Evolutionary conservation across 2,329 filamentous ascomycete species (phyloP).

Genomic region (Berkeleyomyces basicola): DNA sequence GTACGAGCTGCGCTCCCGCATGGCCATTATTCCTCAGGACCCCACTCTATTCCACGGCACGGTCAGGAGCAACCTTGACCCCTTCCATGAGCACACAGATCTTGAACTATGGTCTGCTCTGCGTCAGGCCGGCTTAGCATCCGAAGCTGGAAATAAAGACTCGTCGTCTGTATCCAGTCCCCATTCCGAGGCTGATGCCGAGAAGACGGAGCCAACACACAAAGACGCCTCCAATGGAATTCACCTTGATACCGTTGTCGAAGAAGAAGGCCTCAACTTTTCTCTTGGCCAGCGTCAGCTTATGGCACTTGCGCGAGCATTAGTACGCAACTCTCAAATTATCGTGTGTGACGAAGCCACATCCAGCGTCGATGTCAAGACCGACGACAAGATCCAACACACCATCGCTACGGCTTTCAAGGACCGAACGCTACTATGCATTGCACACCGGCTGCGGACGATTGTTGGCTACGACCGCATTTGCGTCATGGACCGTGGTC

Average conservation of each 20-base stretch:
- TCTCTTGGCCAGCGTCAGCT: slow-evolving; percentile 88
- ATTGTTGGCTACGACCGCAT: slow-evolving; percentile 92
- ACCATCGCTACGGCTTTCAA: slow-evolving; percentile 76
- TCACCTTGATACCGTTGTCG: slow-evolving; percentile 68
- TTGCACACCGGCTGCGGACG: slow-evolving; percentile 80
- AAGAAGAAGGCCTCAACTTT: slow-evolving; percentile 93
- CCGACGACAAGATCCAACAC: slow-evolving; percentile 83
- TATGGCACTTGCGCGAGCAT: slow-evolving; percentile 80
- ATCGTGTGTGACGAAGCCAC: slow-evolving; percentile 97
- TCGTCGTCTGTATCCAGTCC: slow-evolving; percentile 22
- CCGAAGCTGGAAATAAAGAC: slow-evolving; percentile 16
- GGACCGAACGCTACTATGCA: slow-evolving; percentile 78
- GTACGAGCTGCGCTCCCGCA: slow-evolving; percentile 55
- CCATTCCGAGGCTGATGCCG: slow-evolving; percentile 16
- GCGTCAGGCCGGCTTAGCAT: slow-evolving; percentile 55
- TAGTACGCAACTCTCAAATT: slow-evolving; percentile 76
- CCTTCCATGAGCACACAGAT: slow-evolving; percentile 63
- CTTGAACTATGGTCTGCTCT: slow-evolving; percentile 63
- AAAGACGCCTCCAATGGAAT: slow-evolving; percentile 26
- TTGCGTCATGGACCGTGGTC: slow-evolving; percentile 84
- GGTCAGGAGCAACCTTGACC: slow-evolving; percentile 63
- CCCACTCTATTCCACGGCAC: slow-evolving; percentile 71
- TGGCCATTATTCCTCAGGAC: slow-evolving; percentile 74
- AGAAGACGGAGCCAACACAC: slow-evolving; percentile 13
- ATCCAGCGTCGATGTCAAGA: slow-evolving; percentile 85